Conservation (phyloP, 2,329 filamentous ascomycete species). For the Pseudogymnoascus sp. region DNA sequence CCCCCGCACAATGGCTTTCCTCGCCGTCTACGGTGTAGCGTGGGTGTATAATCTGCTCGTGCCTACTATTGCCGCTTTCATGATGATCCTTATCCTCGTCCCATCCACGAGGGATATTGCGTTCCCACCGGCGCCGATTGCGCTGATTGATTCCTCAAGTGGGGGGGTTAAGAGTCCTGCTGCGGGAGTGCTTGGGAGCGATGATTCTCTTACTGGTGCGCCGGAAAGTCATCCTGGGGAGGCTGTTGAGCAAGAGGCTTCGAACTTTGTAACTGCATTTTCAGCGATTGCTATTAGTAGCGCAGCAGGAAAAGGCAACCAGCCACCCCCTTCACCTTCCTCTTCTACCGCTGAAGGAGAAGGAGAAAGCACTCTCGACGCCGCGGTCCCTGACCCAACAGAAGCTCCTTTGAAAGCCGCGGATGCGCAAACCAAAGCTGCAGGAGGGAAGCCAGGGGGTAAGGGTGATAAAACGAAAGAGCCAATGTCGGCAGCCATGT, state of each 20-base stretch:
- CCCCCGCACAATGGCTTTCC: conserved; percentile 58
- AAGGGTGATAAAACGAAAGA: conserved; percentile 70
- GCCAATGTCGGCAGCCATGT: conserved; percentile 69
- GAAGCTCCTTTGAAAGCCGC: conserved; percentile 46
- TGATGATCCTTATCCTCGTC: conserved; percentile 60
- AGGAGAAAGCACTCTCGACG: conserved; percentile 37
- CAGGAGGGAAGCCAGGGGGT: conserved; percentile 42
- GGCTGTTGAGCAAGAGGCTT: conserved; percentile 75
- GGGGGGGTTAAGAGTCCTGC: conserved; percentile 72
- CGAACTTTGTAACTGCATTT: conserved; percentile 70
- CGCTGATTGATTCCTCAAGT: conserved; percentile 61
- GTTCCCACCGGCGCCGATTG: conserved; percentile 72
- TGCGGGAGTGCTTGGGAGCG: conserved; percentile 66
- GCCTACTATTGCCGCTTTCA: conserved; percentile 49
- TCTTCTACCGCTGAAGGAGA: conserved; percentile 39
- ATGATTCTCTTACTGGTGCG: conserved; percentile 71
- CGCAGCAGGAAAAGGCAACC: conserved; percentile 69
- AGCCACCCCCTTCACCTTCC: conserved; percentile 21
- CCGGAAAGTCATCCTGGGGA: conserved; percentile 79
- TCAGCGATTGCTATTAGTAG: conserved; percentile 66
- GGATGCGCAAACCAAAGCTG: conserved; percentile 44
- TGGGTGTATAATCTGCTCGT: conserved; percentile 68
- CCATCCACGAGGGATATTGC: conserved; percentile 54
- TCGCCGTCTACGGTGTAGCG: conserved; percentile 49
- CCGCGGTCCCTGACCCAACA: conserved; percentile 54